A percentile compares a stretch with the other conserved stretches of the same genome.
Evolutionary conservation across 106 monocot species (phyloP).

Genomic region (Dendrobium officinale): DNA sequence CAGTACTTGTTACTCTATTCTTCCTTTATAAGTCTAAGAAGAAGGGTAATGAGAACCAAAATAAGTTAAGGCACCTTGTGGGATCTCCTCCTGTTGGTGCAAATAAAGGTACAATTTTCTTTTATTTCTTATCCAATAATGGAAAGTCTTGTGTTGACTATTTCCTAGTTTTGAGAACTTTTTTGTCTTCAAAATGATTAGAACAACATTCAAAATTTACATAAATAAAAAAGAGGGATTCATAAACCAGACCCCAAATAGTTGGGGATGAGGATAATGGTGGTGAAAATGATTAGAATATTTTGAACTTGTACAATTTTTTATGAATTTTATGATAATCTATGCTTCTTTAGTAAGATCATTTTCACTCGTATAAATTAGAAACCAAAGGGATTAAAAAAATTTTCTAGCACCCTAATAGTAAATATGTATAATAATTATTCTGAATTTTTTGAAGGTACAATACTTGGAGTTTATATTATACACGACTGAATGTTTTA

Average conservation of each 20-base stretch:
- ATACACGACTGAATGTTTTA: neutral
- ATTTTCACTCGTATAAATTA: neutral
- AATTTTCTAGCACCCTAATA: neutral
- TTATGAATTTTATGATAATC: neutral
- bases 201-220: neutral
- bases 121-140: neutral
- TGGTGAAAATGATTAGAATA: neutral
- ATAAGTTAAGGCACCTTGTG: slow-evolving; percentile 3
- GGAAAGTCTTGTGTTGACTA: neutral
- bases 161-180: neutral
- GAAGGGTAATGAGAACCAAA: slow-evolving; percentile 1
- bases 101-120: slow-evolving; percentile 17
- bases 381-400: neutral
- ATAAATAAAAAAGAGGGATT: neutral
- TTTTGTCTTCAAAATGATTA: neutral
- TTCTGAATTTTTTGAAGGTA: neutral
- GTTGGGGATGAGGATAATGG: neutral
- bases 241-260: neutral
- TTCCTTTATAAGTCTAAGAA: slow-evolving; percentile 8
- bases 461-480: neutral
- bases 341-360: neutral
- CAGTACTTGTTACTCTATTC: slow-evolving; percentile 8
- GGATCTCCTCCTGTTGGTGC: slow-evolving; percentile 15
- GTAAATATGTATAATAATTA: neutral
- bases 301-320: neutral